Percentiles rank a stretch among this genome's conserved stretches.
phyloP scores from a whole-genome alignment of 345 rosid genomes.

The Eucalyptus polybractea region DNA sequence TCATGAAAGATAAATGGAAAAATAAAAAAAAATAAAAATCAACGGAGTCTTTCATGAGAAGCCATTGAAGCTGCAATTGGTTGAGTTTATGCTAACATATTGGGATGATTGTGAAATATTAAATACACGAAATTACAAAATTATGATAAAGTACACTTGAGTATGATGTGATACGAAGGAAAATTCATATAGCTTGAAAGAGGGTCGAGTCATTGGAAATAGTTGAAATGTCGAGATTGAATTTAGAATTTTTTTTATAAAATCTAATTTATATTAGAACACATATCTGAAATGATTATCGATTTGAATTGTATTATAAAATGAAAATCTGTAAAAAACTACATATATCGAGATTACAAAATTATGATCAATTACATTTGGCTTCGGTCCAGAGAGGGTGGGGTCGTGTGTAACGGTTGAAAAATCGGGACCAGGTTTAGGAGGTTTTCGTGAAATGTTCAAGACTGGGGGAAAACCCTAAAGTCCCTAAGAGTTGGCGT shows the following conservation, averaged over 20 bases:
- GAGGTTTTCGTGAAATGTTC: accelerated
- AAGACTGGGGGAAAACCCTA: neutral
- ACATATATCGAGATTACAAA: accelerated
- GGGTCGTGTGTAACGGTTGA: neutral
- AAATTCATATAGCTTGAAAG: accelerated
- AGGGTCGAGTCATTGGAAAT: accelerated
- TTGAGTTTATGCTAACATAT: neutral
- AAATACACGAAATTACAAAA: accelerated
- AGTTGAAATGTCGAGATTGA: accelerated
- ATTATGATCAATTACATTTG: neutral
- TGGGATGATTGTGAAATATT: accelerated
- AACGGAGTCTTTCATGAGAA: neutral
- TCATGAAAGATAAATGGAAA: neutral
- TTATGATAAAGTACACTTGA: accelerated
- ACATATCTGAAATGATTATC: accelerated
- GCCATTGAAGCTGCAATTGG: neutral
- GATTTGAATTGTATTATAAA: accelerated
- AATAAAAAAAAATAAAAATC: neutral
- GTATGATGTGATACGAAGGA: accelerated
- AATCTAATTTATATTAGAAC: accelerated
- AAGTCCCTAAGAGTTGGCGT: accelerated
- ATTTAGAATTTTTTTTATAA: accelerated
- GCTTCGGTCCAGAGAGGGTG: accelerated
- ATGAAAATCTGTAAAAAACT: accelerated
- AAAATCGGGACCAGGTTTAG: neutral